Evolutionary conservation across 75 land plant species (phyloP).

Genomic region (Cupressus sempervirens): DNA sequence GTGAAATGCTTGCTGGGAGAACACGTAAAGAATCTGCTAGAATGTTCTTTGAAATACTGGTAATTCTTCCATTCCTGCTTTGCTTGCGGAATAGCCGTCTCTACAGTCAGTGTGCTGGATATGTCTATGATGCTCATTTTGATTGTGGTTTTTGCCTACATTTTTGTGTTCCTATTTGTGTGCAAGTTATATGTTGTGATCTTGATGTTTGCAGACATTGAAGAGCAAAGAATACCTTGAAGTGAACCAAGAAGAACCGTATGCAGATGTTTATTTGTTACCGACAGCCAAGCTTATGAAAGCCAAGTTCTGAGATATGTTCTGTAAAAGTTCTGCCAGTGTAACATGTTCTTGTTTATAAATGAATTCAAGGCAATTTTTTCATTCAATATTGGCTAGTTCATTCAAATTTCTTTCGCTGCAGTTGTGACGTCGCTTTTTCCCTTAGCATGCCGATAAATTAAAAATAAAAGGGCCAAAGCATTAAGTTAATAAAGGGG

Average conservation of each 20-base stretch:
- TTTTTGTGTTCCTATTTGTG: not conserved
- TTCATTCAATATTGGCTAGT: not conserved
- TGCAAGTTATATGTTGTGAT: slow-evolving; percentile 1
- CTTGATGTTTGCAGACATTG: slow-evolving; percentile 20
- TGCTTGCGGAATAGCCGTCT: not conserved
- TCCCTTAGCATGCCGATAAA: no score
- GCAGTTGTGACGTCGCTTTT: no score
- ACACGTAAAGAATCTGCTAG: slow-evolving; percentile 40
- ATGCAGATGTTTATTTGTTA: slow-evolving; percentile 20
- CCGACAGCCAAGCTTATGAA: slow-evolving; percentile 31
- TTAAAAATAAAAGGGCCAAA: no score
- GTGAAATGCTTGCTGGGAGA: slow-evolving; percentile 25
- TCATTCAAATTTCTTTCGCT: not conserved
- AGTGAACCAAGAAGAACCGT: slow-evolving; percentile 32
- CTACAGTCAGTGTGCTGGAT: not conserved
- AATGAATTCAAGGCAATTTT: not conserved
- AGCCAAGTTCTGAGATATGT: slow-evolving; percentile 21
- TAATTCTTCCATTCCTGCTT: not conserved
- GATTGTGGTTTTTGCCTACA: not conserved
- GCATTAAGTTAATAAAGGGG: no score
- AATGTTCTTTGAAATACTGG: slow-evolving; percentile 49
- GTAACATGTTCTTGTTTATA: not conserved
- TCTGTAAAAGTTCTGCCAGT: not conserved
- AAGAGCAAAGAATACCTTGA: slow-evolving; percentile 42
- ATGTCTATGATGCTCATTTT: not conserved